Base-by-base conservation (phyloP, 1,284 basidiomycete species). In the Ustilago shanxiensis region DNA sequence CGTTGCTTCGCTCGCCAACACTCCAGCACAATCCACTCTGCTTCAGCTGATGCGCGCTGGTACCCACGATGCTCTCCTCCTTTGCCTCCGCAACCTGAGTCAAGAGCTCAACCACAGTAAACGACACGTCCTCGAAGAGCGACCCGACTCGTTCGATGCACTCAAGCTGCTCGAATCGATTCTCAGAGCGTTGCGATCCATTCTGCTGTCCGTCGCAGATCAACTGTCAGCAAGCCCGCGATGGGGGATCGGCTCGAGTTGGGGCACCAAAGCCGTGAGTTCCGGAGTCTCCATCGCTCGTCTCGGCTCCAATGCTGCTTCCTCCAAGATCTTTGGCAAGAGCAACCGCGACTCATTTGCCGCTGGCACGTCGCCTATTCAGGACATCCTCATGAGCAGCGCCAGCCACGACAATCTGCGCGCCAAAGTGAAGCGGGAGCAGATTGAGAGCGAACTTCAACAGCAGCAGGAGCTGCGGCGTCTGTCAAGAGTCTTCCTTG, bases 181-280 rank as follows among this genome's bases (percentile, higher is more conserved):
- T 0, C 51, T 84, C 4, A 59, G 83, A 8, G 79, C 82, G 7
- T 66, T 83, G 14, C 72, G 82, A 10, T 74, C 79, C 35, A 65
- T 84, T 16, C 45, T 83, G 7, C 61, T 79, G 39, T 74, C 83
- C 2, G 59, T 84, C n/a, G 72, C 82, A 0, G 75, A 81, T 33
- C 79, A 83, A 39, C 66, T 84, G 20, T 69, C 79, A 3, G 67
- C 79, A 22, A 79, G 77, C 45, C 72, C 79, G 11, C 66, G 81
- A n/a, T 81, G 77, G 75, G 80, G 82, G 16, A 72, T 79, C 39
- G 83, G 83, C n/a, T 71, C 69, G 1, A 80, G 79, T 29, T 79
- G 77, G 60, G 80, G 79, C 4, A 67, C 68, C n/a, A 76, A 64
- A 33, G 60, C 66, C 10, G 66, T 57, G 5, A 22, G 72, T 14